Base-by-base conservation (phyloP, 805 yeast genomes). In the Zygotorulaspora chibaensis region DNA sequence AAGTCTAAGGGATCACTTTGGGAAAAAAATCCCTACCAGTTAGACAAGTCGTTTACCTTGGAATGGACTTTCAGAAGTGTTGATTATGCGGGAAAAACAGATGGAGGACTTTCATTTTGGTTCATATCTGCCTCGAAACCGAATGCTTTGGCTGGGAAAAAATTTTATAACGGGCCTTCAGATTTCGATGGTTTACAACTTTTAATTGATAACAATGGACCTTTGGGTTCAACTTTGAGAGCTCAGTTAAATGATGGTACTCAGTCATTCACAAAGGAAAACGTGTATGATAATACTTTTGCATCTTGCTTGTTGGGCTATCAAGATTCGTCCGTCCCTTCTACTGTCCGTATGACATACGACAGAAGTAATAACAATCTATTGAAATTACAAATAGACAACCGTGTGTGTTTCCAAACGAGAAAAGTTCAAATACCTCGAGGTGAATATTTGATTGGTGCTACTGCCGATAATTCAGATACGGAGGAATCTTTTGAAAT, bases 261-360 rank as follows among this genome's bases (percentile, higher is more conserved):
- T 0, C 63, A 65, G 23, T 63, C 61, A 9, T 59, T 68, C 10
- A 33, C 45, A 2, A 43, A 49, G 12, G 50, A 50, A 2, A 53
- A 56, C 2, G 56, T 68, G 8, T 65, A 68, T 44, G 56, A 59
- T 2, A 48, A 57, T 30, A 60, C 79, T 0, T 68, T 81, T 51
- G 84, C 83, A 0, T 70, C 76, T 10, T 82, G 87, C 66, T 62
- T 69, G n/a, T 62, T 81, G 53, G 68, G 70, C 8, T 85, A 77
- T 54, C 83, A 84, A 60, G 81, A 80, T 54, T 78, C 87, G 0
- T 77, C 78, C 50, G 86, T 84, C 5, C 95, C 95, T 9, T 69
- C 77, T 18, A 82, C 86, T 1, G 43, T 84, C n/a, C 77, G 88
- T 64, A 53, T 85, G 11, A 78, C 83, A 8, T 83, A 83, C 55